These are phyloP conservation scores for Psidium guajava DNA, from an alignment of 345 rosid species.

Conservation along the genomic window DNA sequence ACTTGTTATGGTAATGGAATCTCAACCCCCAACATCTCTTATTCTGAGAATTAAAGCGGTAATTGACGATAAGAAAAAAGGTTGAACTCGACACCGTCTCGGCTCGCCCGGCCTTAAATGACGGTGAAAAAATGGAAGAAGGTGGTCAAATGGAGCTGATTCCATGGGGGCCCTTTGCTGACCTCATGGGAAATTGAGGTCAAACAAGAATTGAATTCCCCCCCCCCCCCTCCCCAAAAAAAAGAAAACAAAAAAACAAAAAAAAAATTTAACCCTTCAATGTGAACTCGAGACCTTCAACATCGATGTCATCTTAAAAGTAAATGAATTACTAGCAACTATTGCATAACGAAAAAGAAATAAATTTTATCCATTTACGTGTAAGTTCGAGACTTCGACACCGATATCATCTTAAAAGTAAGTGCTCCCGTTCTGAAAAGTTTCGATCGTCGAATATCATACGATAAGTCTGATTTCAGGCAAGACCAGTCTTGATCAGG, in stretches of 20 bases:
- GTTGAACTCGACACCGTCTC: neutral
- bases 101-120: neutral
- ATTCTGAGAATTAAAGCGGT: neutral
- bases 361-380: neutral
- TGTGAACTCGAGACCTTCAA: neutral
- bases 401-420: neutral
- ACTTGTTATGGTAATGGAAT: neutral
- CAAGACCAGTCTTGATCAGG: neutral
- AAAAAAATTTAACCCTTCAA: no score
- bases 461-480: neutral
- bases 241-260: neutral
- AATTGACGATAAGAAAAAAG: neutral
- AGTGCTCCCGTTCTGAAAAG: neutral
- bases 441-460: neutral
- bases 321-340: neutral
- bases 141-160: neutral
- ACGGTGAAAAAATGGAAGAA: neutral
- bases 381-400: neutral
- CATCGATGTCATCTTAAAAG: neutral
- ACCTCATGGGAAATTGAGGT: neutral
- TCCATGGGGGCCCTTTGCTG: neutral
- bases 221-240: no score
- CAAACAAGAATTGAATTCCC: neutral
- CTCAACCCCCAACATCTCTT: neutral
- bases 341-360: neutral